phyloP scores from a whole-genome alignment of 2,329 filamentous ascomycete genomes.

The Fusarium sp. region DNA sequence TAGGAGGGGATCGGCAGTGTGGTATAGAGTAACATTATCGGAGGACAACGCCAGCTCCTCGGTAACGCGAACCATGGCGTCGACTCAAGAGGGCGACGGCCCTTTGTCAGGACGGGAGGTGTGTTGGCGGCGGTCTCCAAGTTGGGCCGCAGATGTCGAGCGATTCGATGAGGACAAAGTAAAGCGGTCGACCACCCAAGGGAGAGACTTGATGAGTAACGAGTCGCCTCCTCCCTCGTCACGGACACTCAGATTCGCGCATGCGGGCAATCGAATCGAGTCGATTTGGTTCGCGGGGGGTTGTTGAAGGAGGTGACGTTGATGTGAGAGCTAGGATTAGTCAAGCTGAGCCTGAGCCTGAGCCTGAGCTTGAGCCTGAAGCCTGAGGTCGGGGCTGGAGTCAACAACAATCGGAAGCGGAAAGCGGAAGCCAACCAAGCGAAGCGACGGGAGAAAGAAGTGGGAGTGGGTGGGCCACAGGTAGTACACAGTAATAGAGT shows the following conservation, averaged over 20 bases:
- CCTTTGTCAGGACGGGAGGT: slow-evolving; percentile 28
- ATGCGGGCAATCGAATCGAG: slow-evolving; percentile 22
- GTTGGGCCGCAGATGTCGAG: slow-evolving; percentile 40
- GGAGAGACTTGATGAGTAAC: slow-evolving; percentile 27
- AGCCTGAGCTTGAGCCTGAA: neutral
- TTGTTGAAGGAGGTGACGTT: neutral
- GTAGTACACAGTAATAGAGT: slow-evolving; percentile 27
- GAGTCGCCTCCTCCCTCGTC: slow-evolving; percentile 39
- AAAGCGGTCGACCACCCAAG: neutral
- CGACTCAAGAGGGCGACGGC: slow-evolving; percentile 42
- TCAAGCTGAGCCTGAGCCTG: neutral
- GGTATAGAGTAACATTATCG: slow-evolving; percentile 86
- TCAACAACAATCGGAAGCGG: neutral
- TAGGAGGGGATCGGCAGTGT: slow-evolving; percentile 84
- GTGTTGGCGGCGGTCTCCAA: slow-evolving; percentile 38
- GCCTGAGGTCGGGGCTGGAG: neutral
- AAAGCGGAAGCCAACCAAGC: neutral
- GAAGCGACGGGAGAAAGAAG: neutral
- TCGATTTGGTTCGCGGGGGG: slow-evolving; percentile 12
- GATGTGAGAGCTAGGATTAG: neutral
- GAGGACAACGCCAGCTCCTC: slow-evolving; percentile 81
- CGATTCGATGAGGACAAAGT: slow-evolving; percentile 23
- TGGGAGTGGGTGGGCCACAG: slow-evolving; percentile 24
- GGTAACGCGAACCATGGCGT: slow-evolving; percentile 83
- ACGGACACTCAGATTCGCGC: slow-evolving; percentile 33